phyloP scores from a whole-genome alignment of 108 stramenopile genomes.

The Cyclostephanos tholiformis region DNA sequence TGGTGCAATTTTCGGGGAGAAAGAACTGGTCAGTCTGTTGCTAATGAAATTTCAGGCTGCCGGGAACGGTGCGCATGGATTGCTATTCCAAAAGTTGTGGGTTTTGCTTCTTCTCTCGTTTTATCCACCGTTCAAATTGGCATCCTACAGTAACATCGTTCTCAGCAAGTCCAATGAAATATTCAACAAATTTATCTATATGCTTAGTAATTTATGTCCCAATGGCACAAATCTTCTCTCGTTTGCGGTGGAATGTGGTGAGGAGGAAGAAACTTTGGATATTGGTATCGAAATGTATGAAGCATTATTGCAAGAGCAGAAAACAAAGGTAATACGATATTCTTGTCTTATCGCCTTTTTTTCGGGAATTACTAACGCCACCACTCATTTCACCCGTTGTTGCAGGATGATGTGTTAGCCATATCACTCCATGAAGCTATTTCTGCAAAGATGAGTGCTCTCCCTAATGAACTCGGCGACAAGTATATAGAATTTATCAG shows the following conservation, averaged over 20 bases:
- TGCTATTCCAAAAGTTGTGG: slow-evolving; percentile 46
- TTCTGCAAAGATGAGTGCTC: slow-evolving; percentile 13
- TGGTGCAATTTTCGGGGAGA: slow-evolving; percentile 25
- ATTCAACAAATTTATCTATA: slow-evolving; percentile 16
- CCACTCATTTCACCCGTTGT: neutral
- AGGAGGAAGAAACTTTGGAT: slow-evolving; percentile 34
- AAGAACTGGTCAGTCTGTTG: slow-evolving; percentile 37
- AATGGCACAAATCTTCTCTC: slow-evolving; percentile 35
- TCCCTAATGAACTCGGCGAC: slow-evolving; percentile 23
- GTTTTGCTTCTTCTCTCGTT: slow-evolving; percentile 37
- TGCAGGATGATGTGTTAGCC: slow-evolving; percentile 12
- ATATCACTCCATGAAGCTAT: slow-evolving; percentile 16
- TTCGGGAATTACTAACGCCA: neutral
- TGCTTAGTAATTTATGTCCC: slow-evolving; percentile 20
- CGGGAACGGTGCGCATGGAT: slow-evolving; percentile 42
- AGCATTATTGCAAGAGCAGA: slow-evolving; percentile 7
- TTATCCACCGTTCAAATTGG: slow-evolving; percentile 31
- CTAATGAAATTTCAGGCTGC: slow-evolving; percentile 27
- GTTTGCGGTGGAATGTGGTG: slow-evolving; percentile 38
- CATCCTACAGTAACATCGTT: slow-evolving; percentile 6
- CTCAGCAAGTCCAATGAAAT: slow-evolving; percentile 31
- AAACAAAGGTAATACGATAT: slow-evolving; percentile 14
- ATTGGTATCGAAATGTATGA: slow-evolving; percentile 20
- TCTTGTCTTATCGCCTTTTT: neutral
- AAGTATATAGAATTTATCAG: slow-evolving; percentile 17